These are phyloP conservation scores for Spizellomyces punctatus DNA, from an alignment of 192 early-diverging fungal genomes.

Conservation along the genomic window DNA sequence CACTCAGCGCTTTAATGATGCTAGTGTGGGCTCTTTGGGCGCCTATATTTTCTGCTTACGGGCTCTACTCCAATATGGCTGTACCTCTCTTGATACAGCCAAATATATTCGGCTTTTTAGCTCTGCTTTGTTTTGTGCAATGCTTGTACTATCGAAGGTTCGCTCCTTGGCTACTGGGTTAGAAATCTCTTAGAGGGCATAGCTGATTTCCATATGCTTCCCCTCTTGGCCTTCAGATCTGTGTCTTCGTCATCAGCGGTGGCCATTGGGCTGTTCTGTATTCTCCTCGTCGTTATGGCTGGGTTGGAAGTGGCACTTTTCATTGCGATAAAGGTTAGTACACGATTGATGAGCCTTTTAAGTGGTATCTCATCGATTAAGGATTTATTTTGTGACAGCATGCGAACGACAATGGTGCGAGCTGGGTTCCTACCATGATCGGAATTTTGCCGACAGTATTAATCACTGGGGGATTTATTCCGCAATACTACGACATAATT, in stretches of 20 bases:
- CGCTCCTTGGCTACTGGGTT: no score
- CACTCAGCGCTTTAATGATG: slow-evolving; percentile 22
- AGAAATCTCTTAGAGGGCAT: no score
- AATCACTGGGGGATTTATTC: slow-evolving; percentile 32
- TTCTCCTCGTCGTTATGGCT: slow-evolving; percentile 1
- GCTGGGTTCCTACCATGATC: slow-evolving; percentile 10
- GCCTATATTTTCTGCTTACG: slow-evolving; percentile 19
- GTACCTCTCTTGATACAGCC: slow-evolving; percentile 25
- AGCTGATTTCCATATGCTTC: background rate
- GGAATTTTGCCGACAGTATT: slow-evolving; percentile 28
- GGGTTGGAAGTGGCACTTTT: slow-evolving; percentile 17
- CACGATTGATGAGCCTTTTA: background rate
- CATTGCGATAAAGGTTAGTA: slow-evolving; percentile 18
- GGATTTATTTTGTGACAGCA: background rate
- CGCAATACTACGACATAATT: slow-evolving; percentile 10
- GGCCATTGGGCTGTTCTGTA: slow-evolving; percentile 3
- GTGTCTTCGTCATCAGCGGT: background rate
- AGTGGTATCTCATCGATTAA: background rate
- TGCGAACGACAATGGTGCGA: background rate
- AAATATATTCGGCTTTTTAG: slow-evolving; percentile 34
- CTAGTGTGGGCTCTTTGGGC: slow-evolving; percentile 31
- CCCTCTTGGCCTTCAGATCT: background rate
- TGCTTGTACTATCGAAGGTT: slow-evolving; percentile 10
- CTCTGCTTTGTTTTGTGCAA: slow-evolving; percentile 26
- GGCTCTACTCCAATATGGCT: slow-evolving; percentile 7